phyloP scores from a whole-genome alignment of 2,329 filamentous ascomycete species.

The Alternaria ventricosa region DNA sequence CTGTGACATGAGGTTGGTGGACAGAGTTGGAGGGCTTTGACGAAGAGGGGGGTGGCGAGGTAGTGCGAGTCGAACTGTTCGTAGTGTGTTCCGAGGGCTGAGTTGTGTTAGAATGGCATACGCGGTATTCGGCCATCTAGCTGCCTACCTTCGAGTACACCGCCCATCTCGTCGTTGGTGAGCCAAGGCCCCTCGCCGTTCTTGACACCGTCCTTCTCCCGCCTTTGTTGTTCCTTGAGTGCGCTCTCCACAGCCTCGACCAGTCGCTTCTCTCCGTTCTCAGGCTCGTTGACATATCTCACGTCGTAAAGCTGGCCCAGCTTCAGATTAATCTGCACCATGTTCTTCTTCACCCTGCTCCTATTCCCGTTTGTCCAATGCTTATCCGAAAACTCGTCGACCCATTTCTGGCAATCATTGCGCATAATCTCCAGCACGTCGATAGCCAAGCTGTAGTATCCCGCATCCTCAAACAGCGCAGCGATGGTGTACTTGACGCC shows the following conservation, averaged over 20 bases:
- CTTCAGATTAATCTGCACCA: conserved; percentile 79
- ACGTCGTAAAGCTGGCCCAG: conserved; percentile 82
- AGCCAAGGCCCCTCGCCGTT: conserved; percentile 76
- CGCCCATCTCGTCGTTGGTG: conserved; percentile 74
- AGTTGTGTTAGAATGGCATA: conserved; percentile 32
- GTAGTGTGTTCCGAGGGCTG: conserved; percentile 78
- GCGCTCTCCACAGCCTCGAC: conserved; percentile 83
- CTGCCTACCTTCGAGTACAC: conserved; percentile 68
- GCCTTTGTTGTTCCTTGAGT: conserved; percentile 74
- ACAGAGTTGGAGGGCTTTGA: conserved; percentile 79
- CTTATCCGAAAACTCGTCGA: conserved; percentile 53
- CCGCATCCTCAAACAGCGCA: conserved; percentile 77
- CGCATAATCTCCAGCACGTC: conserved; percentile 80
- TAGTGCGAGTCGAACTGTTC: conserved; percentile 76
- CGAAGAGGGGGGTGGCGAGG: conserved; percentile 82
- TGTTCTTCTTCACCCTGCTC: conserved; percentile 73
- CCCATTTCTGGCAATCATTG: conserved; percentile 66
- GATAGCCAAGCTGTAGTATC: conserved; percentile 72
- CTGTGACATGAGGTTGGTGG: conserved; percentile 73
- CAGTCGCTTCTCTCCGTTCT: conserved; percentile 76
- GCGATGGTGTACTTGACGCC: conserved; percentile 86
- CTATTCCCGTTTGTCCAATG: conserved; percentile 56
- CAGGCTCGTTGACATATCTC: conserved; percentile 74
- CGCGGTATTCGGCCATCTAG: conserved; percentile 18
- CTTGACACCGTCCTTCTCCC: conserved; percentile 71